These are phyloP conservation scores for Fusarium mangiferae DNA, from an alignment of 2,329 filamentous ascomycete species.

Conservation along the genomic window DNA sequence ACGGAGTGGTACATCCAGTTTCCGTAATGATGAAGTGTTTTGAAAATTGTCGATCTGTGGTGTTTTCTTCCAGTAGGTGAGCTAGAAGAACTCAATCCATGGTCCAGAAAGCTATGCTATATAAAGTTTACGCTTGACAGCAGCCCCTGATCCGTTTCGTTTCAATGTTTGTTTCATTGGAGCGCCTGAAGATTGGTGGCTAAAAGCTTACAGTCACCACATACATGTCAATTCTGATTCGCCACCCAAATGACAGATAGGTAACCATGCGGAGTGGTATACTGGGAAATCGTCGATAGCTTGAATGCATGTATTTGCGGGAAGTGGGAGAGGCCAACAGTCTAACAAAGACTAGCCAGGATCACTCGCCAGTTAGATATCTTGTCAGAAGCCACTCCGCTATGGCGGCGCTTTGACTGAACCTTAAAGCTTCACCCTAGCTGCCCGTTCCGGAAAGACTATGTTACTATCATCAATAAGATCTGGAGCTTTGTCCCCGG, in stretches of 20 bases:
- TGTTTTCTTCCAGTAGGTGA: background rate
- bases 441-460: background rate
- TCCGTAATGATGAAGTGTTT: background rate
- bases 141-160: background rate
- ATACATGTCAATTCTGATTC: background rate
- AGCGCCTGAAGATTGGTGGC: background rate
- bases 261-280: too few relatives aligned
- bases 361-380: background rate
- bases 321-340: background rate
- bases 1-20: background rate
- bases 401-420: background rate
- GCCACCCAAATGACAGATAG: background rate
- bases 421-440: background rate
- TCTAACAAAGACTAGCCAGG: background rate
- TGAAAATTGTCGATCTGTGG: too few relatives aligned
- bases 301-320: background rate
- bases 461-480: background rate
- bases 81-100: background rate
- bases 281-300: background rate
- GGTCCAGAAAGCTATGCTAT: background rate
- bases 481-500: background rate
- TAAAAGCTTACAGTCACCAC: background rate
- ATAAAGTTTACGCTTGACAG: background rate
- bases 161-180: background rate
- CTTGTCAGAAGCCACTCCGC: background rate